Base-by-base conservation (phyloP, 2,329 filamentous ascomycete genomes). In the Zymoseptoria ardabiliae region DNA sequence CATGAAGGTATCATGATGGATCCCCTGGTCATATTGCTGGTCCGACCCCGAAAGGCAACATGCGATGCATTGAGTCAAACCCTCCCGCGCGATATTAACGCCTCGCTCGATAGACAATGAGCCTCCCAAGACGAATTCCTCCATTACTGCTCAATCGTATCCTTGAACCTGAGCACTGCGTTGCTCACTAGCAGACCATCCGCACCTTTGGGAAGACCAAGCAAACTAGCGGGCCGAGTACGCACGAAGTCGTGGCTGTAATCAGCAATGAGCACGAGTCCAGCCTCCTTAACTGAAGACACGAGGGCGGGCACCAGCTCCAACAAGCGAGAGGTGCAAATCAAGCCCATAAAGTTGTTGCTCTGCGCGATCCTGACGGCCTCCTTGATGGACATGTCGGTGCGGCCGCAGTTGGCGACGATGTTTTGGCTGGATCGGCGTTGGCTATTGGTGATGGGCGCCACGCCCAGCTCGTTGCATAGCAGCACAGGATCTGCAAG, bases 321-420 rank as follows among this genome's bases (percentile, higher is more conserved):
- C 78, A 99, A 75, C 64, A 99, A 80, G 66, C 88, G 84, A 30
- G 90, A 93, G 67, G 87, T 91, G 76, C 92, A 97, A 61, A 97
- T 90, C 70, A 99, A 74, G 2, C 94, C 94, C 94, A 99, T 99
- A 66, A 99, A 90, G 73, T 99, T 99, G 73, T 99, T 99, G 72
- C 87, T 90, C 74, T 95, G 89, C 21, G 93, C 92, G 70, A 96
- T 91, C 64, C 92, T 84, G 13, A 97, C 94, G 4, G 90, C 90
- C 73, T 99, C 93, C 77, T 97, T 99, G 66, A 97, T 90, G 5
- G 91, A 96, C 65, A 88, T 88, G 13, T 87, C 89, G 53, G 86
- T 84, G 58, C 88, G 82, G 17, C 89, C 90, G 65, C 85, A 89
- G 66, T 81, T 83, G 51, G 78, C 71, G 52, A 83, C 71, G 58